These are phyloP conservation scores for Leonotis leonurus DNA, from an alignment of 257 asterid genomes.

Conservation along the genomic window DNA sequence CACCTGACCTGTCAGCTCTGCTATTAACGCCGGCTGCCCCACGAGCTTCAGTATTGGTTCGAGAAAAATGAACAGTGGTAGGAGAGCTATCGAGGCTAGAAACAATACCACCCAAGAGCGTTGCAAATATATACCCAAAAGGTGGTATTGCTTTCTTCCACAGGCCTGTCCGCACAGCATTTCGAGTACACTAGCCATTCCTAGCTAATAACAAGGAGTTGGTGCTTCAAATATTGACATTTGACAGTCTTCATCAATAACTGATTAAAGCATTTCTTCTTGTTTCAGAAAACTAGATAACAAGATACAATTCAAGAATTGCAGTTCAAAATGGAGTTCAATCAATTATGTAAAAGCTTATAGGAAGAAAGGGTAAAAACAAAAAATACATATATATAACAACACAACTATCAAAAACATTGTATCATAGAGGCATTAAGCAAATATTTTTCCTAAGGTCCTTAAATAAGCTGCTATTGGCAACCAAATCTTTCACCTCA, in stretches of 20 bases:
- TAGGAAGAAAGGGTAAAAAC: not conserved
- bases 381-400: not conserved
- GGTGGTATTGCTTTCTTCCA: conserved; percentile 43
- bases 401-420: not conserved
- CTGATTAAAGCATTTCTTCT: not conserved
- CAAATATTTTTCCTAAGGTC: not conserved
- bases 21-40: conserved; percentile 39
- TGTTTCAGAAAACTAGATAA: not conserved
- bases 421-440: not conserved
- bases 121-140: conserved; percentile 48
- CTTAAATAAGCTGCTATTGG: not conserved
- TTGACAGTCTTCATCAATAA: not conserved
- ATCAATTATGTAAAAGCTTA: not conserved
- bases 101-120: conserved; percentile 52
- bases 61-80: conserved; percentile 44
- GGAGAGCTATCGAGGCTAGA: conserved; percentile 32
- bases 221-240: conserved; percentile 4
- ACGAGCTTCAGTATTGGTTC: conserved; percentile 30
- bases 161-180: conserved; percentile 63
- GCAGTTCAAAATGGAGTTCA: not conserved
- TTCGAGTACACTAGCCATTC: conserved; percentile 69
- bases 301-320: not conserved
- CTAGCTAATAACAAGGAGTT: conserved; percentile 29
- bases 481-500: not conserved
- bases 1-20: conserved; percentile 46